A percentile compares a stretch with the other conserved stretches of the same genome.
Conservation (phyloP, 2,329 filamentous ascomycete species). For the Periconia digitata region DNA sequence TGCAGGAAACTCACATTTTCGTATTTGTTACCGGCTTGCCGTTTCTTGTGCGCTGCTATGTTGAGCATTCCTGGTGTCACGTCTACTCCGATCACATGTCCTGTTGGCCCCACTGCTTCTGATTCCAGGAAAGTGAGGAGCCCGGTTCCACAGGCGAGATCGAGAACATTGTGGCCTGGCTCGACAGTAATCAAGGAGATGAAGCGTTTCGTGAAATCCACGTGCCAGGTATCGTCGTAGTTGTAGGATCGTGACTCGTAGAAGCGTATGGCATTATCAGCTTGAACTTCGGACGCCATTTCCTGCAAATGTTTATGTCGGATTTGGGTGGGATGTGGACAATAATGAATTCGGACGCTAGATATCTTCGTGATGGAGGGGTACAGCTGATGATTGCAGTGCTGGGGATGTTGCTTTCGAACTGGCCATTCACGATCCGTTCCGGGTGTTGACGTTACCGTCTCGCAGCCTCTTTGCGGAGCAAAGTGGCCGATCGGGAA, state of each 20-base stretch:
- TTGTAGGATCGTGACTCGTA: slow-evolving; percentile 38
- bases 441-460: neutral
- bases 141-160: slow-evolving; percentile 51
- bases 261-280: slow-evolving; percentile 32
- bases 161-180: slow-evolving; percentile 46
- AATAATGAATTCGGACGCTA: too few species aligned
- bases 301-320: too few species aligned
- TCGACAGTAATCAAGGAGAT: slow-evolving; percentile 31
- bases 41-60: slow-evolving; percentile 36
- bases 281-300: slow-evolving; percentile 24
- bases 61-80: slow-evolving; percentile 46
- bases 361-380: too few species aligned
- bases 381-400: neutral
- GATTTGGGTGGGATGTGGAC: too few species aligned
- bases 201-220: slow-evolving; percentile 43
- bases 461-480: neutral
- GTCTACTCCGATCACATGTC: slow-evolving; percentile 46
- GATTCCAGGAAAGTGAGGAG: slow-evolving; percentile 45
- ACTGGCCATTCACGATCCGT: neutral
- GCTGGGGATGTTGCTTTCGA: neutral
- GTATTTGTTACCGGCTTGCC: slow-evolving; percentile 26
- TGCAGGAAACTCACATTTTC: slow-evolving; percentile 38
- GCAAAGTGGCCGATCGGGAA: too few species aligned
- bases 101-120: slow-evolving; percentile 41
- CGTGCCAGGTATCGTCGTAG: slow-evolving; percentile 49